Conservation (phyloP, 805 yeast genomes). For the Saturnispora zaruensis region DNA sequence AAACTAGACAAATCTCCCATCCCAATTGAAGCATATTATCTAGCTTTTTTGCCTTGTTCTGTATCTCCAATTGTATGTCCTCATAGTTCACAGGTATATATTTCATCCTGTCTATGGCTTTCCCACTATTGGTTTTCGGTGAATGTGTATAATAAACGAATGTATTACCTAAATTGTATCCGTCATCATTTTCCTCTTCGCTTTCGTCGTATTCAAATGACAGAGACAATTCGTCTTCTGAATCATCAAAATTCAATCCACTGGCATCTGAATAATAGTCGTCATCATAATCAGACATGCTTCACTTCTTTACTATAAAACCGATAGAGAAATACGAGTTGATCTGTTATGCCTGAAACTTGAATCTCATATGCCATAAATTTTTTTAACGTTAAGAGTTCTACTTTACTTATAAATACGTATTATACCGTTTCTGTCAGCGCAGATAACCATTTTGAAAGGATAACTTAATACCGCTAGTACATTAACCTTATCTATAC, state of each 20-base stretch:
- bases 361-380: too few species aligned
- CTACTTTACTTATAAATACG: constrained; percentile 42
- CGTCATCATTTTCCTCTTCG: constrained; percentile 18
- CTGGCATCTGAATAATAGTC: constrained; percentile 8
- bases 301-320: not conserved
- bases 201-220: constrained; percentile 16
- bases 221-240: not conserved
- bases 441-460: constrained; percentile 50
- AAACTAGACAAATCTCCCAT: constrained; percentile 32
- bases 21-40: constrained; percentile 32
- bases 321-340: not conserved
- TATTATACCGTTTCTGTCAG: constrained; percentile 58
- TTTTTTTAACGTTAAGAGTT: not conserved
- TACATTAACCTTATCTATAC: constrained; percentile 8
- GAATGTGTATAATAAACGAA: constrained; percentile 17
- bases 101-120: constrained; percentile 24
- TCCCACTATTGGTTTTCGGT: constrained; percentile 15
- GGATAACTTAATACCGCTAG: constrained; percentile 8
- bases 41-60: constrained; percentile 28
- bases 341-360: not conserved
- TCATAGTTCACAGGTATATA: constrained; percentile 25
- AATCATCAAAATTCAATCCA: constrained; percentile 1
- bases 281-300: constrained; percentile 7
- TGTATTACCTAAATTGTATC: not conserved
- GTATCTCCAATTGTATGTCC: constrained; percentile 23